These are phyloP conservation scores for Beauveria pseudobassiana DNA, from an alignment of 2,329 filamentous ascomycete genomes.

Conservation along the genomic window DNA sequence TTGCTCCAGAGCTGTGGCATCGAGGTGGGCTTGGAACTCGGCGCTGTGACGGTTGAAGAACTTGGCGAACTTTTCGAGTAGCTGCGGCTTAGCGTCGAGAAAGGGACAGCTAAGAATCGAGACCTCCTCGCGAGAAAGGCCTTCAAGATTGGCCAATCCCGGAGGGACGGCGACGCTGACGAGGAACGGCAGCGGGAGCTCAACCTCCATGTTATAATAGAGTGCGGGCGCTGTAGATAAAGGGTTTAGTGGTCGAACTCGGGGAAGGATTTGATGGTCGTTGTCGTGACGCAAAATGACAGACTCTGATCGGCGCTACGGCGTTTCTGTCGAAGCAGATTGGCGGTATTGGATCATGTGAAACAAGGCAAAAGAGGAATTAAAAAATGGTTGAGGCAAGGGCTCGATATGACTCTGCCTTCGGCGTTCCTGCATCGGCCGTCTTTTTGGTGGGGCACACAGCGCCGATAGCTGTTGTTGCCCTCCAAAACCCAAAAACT, in stretches of 20 bases:
- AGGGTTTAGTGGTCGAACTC: background rate
- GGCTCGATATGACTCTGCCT: background rate
- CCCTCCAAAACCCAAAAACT: constrained; percentile 15
- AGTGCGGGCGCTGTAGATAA: background rate
- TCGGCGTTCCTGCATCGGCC: constrained; percentile 20
- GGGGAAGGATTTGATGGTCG: background rate
- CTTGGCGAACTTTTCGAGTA: constrained; percentile 37
- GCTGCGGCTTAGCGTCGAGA: constrained; percentile 43
- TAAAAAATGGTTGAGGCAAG: background rate
- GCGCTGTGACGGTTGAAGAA: constrained; percentile 44
- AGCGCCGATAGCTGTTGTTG: constrained; percentile 2
- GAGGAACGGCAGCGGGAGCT: constrained; percentile 55
- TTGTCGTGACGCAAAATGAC: background rate
- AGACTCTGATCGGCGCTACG: background rate
- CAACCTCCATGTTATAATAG: constrained; percentile 50
- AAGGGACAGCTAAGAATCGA: constrained; percentile 53
- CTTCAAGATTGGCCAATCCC: constrained; percentile 40
- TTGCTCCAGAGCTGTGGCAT: constrained; percentile 60
- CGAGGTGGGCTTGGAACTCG: constrained; percentile 61
- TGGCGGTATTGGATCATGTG: background rate
- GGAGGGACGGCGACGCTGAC: constrained; percentile 48
- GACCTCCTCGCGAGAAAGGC: constrained; percentile 50
- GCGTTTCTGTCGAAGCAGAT: background rate
- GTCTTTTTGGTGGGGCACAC: constrained; percentile 17
- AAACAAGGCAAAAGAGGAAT: background rate